phyloP scores from a whole-genome alignment of 805 yeast species.

The Teunomyces gatunensis region DNA sequence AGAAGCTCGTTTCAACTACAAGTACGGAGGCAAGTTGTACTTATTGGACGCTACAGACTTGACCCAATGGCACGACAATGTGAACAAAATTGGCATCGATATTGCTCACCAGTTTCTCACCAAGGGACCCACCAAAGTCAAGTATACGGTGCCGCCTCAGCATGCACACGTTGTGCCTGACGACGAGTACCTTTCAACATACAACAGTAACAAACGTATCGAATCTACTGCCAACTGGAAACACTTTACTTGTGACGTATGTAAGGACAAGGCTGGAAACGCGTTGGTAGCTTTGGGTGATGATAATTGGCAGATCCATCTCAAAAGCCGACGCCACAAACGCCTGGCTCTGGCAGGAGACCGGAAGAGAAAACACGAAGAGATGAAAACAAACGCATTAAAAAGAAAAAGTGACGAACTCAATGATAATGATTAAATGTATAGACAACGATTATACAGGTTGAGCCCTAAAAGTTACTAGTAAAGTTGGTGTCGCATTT shows the following conservation, averaged over 20 bases:
- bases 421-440: too few species aligned
- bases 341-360: conserved; percentile 46
- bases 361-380: conserved; percentile 54
- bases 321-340: conserved; percentile 66
- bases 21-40: conserved; percentile 63
- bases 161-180: conserved; percentile 26
- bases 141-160: conserved; percentile 26
- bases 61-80: conserved; percentile 55
- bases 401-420: too few species aligned
- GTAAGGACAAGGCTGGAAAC: conserved; percentile 55
- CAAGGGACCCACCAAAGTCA: conserved; percentile 26
- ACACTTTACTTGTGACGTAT: conserved; percentile 65
- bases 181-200: conserved; percentile 13
- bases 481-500: not conserved
- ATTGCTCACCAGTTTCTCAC: conserved; percentile 43
- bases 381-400: conserved; percentile 19
- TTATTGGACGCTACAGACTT: conserved; percentile 78
- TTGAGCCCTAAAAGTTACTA: not conserved
- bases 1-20: conserved; percentile 43
- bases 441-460: not conserved
- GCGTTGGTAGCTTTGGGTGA: conserved; percentile 70
- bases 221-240: conserved; percentile 51
- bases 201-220: conserved; percentile 39
- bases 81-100: conserved; percentile 50
- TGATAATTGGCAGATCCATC: conserved; percentile 66